A percentile compares a stretch with the other conserved stretches of the same genome.
Evolutionary conservation across 1,284 basidiomycete species (phyloP).

Genomic region (Malassezia caprae): DNA sequence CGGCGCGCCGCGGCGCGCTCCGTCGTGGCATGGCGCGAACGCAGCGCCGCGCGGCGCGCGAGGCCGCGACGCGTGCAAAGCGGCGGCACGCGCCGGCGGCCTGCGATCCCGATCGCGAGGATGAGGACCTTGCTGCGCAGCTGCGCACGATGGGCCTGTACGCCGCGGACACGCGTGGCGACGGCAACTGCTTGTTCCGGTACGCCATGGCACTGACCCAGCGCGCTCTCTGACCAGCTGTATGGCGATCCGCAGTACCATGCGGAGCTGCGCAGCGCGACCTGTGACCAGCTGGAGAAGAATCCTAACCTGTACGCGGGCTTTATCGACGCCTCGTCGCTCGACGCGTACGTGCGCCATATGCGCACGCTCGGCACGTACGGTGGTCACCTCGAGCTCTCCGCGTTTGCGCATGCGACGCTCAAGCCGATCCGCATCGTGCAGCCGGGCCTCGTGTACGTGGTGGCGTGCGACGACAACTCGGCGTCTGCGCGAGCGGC

Average conservation of each 20-base stretch:
- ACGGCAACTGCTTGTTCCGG: conserved; percentile 46
- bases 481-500: conserved; percentile 28
- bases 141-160: conserved; percentile 41
- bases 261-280: conserved; percentile 58
- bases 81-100: not conserved
- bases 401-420: conserved; percentile 73
- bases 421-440: conserved; percentile 74
- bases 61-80: not conserved
- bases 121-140: conserved; percentile 36
- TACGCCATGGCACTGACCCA: conserved; percentile 14
- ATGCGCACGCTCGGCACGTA: conserved; percentile 60
- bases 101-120: conserved; percentile 33
- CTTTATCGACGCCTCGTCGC: conserved; percentile 68
- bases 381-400: conserved; percentile 79
- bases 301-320: conserved; percentile 67
- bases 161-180: conserved; percentile 43
- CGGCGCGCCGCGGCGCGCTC: not conserved
- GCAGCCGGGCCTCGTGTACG: conserved; percentile 60
- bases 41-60: not conserved
- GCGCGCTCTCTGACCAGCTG: conserved; percentile 55
- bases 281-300: conserved; percentile 65
- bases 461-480: conserved; percentile 47
- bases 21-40: conserved; percentile 3
- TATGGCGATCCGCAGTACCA: conserved; percentile 67
- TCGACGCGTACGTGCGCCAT: conserved; percentile 35